phyloP scores from a whole-genome alignment of 495 filamentous ascomycete genomes.

The Penicillium argentinense region DNA sequence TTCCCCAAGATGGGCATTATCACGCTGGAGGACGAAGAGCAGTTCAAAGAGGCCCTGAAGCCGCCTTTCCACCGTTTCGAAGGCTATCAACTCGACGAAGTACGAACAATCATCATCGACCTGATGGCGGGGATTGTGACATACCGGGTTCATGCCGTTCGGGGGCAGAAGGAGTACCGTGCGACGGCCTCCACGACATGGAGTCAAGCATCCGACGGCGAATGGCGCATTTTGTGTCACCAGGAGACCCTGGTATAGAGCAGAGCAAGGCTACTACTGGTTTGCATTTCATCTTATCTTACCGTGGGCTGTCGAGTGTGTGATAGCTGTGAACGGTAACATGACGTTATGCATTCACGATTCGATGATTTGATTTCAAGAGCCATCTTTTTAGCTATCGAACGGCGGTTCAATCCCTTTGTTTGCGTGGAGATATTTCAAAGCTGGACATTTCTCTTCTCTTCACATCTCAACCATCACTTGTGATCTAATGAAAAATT shows the following conservation, averaged over 20 bases:
- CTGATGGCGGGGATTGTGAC: slow-evolving; percentile 46
- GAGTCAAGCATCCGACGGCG: slow-evolving; percentile 46
- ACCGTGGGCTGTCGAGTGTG: slow-evolving; percentile 12
- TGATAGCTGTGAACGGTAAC: slow-evolving; percentile 10
- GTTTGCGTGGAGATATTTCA: too few relatives aligned
- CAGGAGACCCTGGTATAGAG: slow-evolving; percentile 38
- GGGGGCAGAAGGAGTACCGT: slow-evolving; percentile 27
- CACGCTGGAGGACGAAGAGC: slow-evolving; percentile 30
- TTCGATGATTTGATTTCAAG: slow-evolving; percentile 17
- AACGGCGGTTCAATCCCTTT: too few relatives aligned
- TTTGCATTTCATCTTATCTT: too few relatives aligned
- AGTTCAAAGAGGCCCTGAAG: slow-evolving; percentile 27
- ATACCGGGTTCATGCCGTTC: slow-evolving; percentile 33
- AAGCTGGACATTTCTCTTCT: too few relatives aligned
- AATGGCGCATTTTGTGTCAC: slow-evolving; percentile 42
- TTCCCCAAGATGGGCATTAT: slow-evolving; percentile 41
- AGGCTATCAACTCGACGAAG: slow-evolving; percentile 38
- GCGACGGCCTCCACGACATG: slow-evolving; percentile 42
- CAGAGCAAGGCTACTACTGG: neutral
- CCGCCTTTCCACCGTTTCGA: slow-evolving; percentile 48
- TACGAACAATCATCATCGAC: slow-evolving; percentile 44
- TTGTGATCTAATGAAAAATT: too few relatives aligned
- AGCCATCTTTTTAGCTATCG: too few relatives aligned
- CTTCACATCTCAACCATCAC: too few relatives aligned
- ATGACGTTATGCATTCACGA: slow-evolving; percentile 19